Percentiles rank a stretch among this genome's conserved stretches.
These are phyloP conservation scores for Coelastrella sp. DNA, from an alignment of 139 green algal species.

Conservation along the genomic window DNA sequence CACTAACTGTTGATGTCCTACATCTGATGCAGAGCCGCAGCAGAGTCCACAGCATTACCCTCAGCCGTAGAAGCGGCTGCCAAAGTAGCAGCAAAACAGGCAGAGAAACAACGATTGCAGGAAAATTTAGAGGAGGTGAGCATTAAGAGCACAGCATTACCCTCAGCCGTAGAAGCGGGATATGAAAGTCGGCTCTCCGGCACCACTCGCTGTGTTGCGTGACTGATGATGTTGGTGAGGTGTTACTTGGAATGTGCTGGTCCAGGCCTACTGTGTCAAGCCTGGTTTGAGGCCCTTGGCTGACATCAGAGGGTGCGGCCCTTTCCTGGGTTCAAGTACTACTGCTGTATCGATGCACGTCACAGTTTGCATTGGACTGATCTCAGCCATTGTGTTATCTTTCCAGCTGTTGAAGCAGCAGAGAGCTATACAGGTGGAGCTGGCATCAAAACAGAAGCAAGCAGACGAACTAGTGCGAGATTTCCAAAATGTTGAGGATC, in stretches of 20 bases:
- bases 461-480: constrained; percentile 3
- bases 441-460: not conserved
- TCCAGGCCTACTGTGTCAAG: too few relatives aligned
- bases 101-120: constrained; percentile 40
- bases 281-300: too few relatives aligned
- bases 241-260: too few relatives aligned
- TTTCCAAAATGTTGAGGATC: constrained; percentile 7
- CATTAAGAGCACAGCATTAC: not conserved
- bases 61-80: constrained; percentile 27
- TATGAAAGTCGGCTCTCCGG: not conserved
- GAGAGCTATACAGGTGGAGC: not conserved
- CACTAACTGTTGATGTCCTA: too few relatives aligned
- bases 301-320: too few relatives aligned
- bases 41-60: not conserved
- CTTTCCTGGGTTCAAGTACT: too few relatives aligned
- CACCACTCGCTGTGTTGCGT: not conserved
- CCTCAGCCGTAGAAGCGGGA: not conserved
- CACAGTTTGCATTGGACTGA: not conserved
- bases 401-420: constrained; percentile 36
- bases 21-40: not conserved
- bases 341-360: not conserved
- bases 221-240: too few relatives aligned
- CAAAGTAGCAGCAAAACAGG: constrained; percentile 37
- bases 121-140: constrained; percentile 21
- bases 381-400: not conserved